Evolutionary conservation across 257 asterid species (phyloP).

Genomic region (Striga asiatica): DNA sequence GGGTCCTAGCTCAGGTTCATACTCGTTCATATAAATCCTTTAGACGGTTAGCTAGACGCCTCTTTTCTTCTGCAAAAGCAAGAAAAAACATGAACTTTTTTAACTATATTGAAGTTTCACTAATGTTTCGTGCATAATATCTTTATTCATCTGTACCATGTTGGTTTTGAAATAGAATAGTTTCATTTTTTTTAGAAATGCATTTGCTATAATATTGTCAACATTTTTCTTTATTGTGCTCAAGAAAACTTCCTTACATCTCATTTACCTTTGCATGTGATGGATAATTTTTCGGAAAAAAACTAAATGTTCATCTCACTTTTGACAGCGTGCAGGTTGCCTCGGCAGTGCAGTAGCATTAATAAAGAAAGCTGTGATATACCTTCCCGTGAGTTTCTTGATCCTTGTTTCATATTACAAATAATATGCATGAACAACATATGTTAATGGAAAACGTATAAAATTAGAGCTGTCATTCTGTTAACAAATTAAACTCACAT

Average conservation of each 20-base stretch:
- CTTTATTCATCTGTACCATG: no score
- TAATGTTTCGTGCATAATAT: no score
- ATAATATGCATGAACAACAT: no score
- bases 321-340: conserved; percentile 65
- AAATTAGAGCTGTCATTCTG: no score
- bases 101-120: no score
- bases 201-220: neutral
- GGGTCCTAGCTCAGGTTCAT: conserved; percentile 74
- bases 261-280: neutral
- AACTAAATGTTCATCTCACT: conserved; percentile 12
- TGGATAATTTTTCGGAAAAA: neutral
- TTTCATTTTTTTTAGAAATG: neutral
- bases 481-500: neutral
- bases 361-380: conserved; percentile 40
- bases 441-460: no score
- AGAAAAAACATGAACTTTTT: no score
- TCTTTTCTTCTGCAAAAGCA: no score
- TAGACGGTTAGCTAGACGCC: no score
- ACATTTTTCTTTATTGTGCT: neutral
- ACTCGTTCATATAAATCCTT: conserved; percentile 10
- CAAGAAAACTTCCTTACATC: neutral
- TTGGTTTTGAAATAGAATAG: no score
- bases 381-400: conserved; percentile 56
- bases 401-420: neutral
- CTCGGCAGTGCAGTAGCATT: conserved; percentile 63